Evolutionary conservation across 140 eudicot genomes (phyloP).

Genomic region (Ambrosia hybrid): DNA sequence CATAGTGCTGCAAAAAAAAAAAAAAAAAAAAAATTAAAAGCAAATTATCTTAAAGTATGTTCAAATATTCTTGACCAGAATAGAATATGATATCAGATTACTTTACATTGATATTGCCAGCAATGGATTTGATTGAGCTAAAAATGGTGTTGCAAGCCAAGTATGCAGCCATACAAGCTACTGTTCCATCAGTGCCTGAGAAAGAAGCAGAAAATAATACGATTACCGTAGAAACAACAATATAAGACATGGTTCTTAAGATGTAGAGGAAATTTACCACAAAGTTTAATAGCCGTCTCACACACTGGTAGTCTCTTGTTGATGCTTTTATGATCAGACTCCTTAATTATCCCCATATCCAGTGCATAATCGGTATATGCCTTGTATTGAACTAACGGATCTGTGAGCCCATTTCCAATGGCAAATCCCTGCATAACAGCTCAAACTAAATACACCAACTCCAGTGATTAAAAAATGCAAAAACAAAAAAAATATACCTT

Average conservation of each 20-base stretch:
- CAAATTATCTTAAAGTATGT: not conserved
- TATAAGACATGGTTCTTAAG: not conserved
- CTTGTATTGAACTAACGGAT: slow-evolving; percentile 81
- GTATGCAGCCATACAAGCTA: slow-evolving; percentile 78
- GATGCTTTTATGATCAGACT: slow-evolving; percentile 56
- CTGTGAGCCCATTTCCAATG: slow-evolving; percentile 90
- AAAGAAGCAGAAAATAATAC: slow-evolving; percentile 8
- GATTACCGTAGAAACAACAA: not conserved
- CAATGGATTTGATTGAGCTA: slow-evolving; percentile 50
- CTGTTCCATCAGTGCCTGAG: slow-evolving; percentile 80
- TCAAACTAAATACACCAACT: slow-evolving; percentile 1
- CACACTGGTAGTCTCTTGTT: slow-evolving; percentile 73
- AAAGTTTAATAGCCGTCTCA: slow-evolving; percentile 80
- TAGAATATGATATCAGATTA: not conserved
- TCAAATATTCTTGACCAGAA: not conserved
- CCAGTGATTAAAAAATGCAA: too few species aligned
- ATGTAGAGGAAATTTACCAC: slow-evolving; percentile 53
- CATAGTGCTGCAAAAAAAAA: slow-evolving; percentile 98
- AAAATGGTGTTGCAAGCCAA: slow-evolving; percentile 80
- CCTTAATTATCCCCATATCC: slow-evolving; percentile 64
- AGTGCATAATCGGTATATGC: slow-evolving; percentile 95
- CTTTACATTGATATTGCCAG: slow-evolving; percentile 80
- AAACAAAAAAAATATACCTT: slow-evolving; percentile 50
- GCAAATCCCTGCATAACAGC: slow-evolving; percentile 81
- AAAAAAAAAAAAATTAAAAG: not conserved